A percentile compares a stretch with the other conserved stretches of the same genome.
Evolutionary conservation across 805 yeast species (phyloP).

Genomic region (Zygotorulaspora florentina): DNA sequence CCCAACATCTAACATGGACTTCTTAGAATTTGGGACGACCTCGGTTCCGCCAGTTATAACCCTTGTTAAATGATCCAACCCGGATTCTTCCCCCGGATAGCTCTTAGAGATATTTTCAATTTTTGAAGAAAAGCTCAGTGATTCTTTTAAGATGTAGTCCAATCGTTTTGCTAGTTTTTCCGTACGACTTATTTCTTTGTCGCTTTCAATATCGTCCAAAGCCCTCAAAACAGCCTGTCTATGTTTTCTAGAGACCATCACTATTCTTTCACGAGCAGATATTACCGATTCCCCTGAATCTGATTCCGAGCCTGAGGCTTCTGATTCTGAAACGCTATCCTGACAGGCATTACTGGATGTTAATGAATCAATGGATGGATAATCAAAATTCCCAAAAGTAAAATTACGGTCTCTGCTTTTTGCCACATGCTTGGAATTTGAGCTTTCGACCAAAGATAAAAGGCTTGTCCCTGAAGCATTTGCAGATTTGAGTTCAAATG

Average conservation of each 20-base stretch:
- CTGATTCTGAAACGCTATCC: slow-evolving; percentile 3
- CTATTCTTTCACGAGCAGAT: slow-evolving; percentile 15
- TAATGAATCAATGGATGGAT: slow-evolving; percentile 7
- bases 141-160: slow-evolving; percentile 22
- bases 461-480: background rate
- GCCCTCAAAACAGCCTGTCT: slow-evolving; percentile 16
- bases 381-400: background rate
- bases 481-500: slow-evolving; percentile 4
- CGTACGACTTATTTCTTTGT: slow-evolving; percentile 1
- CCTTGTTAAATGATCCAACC: slow-evolving; percentile 22
- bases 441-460: background rate
- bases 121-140: slow-evolving; percentile 22
- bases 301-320: background rate
- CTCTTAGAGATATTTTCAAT: slow-evolving; percentile 22
- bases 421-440: background rate
- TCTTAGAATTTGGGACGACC: slow-evolving; percentile 10
- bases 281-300: slow-evolving; percentile 5
- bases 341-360: background rate
- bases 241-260: slow-evolving; percentile 18
- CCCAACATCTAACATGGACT: slow-evolving; percentile 25
- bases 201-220: slow-evolving; percentile 11
- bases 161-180: slow-evolving; percentile 13
- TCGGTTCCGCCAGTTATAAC: slow-evolving; percentile 27
- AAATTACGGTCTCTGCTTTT: background rate
- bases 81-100: slow-evolving; percentile 14